Conservation (phyloP, 768 basidiomycete genomes). For the Cystobasidium tubakii region DNA sequence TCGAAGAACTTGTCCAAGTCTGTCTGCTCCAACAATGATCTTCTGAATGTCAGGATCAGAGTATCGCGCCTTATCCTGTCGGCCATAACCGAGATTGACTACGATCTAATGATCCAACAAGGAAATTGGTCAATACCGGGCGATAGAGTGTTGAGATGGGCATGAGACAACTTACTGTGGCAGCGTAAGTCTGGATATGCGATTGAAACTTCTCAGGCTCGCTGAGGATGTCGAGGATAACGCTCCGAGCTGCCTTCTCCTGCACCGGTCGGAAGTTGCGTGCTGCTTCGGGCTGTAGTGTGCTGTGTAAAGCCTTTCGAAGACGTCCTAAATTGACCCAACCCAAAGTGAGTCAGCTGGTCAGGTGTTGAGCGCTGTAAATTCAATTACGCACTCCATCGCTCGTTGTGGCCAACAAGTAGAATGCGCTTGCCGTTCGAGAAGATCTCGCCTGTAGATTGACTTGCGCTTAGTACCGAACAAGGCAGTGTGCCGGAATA, state of each 20-base stretch:
- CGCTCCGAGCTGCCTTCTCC: slow-evolving; percentile 18
- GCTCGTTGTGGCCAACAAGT: slow-evolving; percentile 36
- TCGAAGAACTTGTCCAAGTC: slow-evolving; percentile 14
- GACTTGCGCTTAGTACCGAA: not conserved
- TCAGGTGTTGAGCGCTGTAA: not conserved
- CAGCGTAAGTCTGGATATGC: slow-evolving; percentile 30
- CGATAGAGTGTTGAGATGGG: no score
- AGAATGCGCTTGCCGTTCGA: slow-evolving; percentile 32
- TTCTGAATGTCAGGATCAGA: slow-evolving; percentile 29
- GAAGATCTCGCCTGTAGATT: slow-evolving; percentile 18
- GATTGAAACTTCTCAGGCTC: slow-evolving; percentile 19
- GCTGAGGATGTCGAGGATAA: slow-evolving; percentile 25
- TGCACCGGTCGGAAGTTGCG: slow-evolving; percentile 29
- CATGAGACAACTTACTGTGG: slow-evolving; percentile 23
- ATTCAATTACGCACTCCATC: slow-evolving; percentile 18
- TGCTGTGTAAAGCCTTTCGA: slow-evolving; percentile 23
- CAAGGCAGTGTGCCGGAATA: not conserved
- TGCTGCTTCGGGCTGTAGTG: slow-evolving; percentile 32
- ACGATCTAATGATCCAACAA: slow-evolving; percentile 7
- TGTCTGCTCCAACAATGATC: slow-evolving; percentile 19
- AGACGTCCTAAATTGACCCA: not conserved
- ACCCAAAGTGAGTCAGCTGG: no score
- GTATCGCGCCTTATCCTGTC: slow-evolving; percentile 27
- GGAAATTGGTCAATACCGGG: no score
- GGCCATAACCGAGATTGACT: slow-evolving; percentile 28